Conservation (phyloP, 2,329 filamentous ascomycete genomes). For the Rhinocladiella similis region DNA sequence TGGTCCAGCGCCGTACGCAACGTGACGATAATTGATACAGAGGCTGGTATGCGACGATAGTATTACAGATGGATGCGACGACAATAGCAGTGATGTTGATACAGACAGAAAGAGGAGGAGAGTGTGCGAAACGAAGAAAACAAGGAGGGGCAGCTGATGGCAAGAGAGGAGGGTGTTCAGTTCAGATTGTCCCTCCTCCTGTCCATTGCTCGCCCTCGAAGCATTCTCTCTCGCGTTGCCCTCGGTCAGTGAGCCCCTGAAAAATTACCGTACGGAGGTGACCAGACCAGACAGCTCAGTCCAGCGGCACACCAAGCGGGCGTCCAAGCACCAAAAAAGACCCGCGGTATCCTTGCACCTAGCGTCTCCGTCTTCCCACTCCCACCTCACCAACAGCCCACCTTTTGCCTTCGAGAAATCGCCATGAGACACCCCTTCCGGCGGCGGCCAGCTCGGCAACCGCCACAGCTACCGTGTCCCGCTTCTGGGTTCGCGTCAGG, state of each 20-base stretch:
- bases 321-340: constrained; percentile 3
- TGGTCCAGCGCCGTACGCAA: constrained; percentile 1
- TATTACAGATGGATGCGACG: constrained; percentile 13
- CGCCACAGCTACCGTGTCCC: constrained; percentile 1
- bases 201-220: constrained; percentile 38
- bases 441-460: neutral
- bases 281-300: neutral
- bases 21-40: neutral
- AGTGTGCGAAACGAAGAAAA: constrained; percentile 14
- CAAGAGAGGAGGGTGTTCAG: constrained; percentile 11
- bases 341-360: constrained; percentile 9
- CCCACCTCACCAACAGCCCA: neutral
- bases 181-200: constrained; percentile 8
- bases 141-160: constrained; percentile 20
- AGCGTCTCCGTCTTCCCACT: constrained; percentile 5
- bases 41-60: constrained; percentile 2
- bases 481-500: constrained; percentile 5
- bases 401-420: constrained; percentile 11
- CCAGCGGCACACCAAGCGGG: neutral
- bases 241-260: constrained; percentile 9
- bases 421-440: neutral
- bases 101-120: constrained; percentile 2
- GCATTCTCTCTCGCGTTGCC: constrained; percentile 23
- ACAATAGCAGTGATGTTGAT: constrained; percentile 9
- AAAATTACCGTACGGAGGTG: constrained; percentile 13